Percentiles rank a stretch among this genome's conserved stretches.
These are phyloP conservation scores for Colletotrichum sansevieriae DNA, from an alignment of 2,329 filamentous ascomycete genomes.

Conservation along the genomic window DNA sequence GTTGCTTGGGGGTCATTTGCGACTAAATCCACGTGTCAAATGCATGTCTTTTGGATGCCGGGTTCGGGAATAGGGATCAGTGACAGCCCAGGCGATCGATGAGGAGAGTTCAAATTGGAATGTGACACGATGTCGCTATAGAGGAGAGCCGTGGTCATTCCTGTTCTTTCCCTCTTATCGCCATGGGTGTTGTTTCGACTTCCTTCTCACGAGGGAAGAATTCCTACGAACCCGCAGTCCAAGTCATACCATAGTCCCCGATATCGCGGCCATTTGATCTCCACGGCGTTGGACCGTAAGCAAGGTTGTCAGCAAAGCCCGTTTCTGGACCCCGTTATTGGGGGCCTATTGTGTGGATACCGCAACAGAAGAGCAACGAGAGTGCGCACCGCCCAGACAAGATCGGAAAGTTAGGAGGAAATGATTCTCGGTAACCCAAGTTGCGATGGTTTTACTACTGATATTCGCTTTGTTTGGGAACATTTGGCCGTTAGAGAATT, in stretches of 20 bases:
- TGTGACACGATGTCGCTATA: too few relatives aligned
- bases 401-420: not conserved
- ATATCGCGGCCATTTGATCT: not conserved
- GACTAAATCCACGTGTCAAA: too few relatives aligned
- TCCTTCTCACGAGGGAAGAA: not conserved
- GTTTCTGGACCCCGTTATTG: too few relatives aligned
- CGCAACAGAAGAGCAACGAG: not conserved
- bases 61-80: too few relatives aligned
- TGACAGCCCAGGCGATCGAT: too few relatives aligned
- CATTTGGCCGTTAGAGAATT: not conserved
- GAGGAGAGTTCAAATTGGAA: too few relatives aligned
- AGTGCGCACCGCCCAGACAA: not conserved
- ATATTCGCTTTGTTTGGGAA: not conserved
- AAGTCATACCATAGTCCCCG: not conserved
- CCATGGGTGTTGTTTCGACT: constrained; percentile 21
- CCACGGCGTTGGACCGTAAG: not conserved
- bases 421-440: not conserved
- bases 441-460: not conserved
- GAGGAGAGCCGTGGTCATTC: not conserved
- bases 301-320: not conserved
- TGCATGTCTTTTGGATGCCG: too few relatives aligned
- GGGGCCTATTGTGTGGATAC: not conserved
- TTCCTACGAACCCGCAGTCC: not conserved
- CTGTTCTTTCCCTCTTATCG: constrained; percentile 4
- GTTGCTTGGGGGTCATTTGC: too few relatives aligned